Evolutionary conservation across 192 early-diverging fungal species (phyloP), one percentile per base, ranked within the genome.

Genomic region (Chytriomyces sp.): DNA sequence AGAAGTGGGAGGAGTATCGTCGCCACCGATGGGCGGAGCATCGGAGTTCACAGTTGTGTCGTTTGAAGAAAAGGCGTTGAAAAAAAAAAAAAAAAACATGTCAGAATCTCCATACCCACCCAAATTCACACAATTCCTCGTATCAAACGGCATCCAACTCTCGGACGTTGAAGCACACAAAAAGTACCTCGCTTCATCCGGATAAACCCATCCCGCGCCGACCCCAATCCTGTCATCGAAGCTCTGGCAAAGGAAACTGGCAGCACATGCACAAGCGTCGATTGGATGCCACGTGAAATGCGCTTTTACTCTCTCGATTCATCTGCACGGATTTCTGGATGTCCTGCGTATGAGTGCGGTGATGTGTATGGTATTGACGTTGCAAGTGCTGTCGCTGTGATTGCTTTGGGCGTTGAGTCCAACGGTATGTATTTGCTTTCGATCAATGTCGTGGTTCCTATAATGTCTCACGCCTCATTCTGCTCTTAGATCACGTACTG

Each of bases 371-470:
- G 93, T 11, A 92, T 96, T 69, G 94, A 96, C 78, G 82, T 95
- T 18, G 90, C 94, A 69, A 96, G 94, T 3, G 97, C 91, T 0
- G 86, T 97, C 0, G 95, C 96, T 0, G 94, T 93, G 0, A 77
- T 89, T 45, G 92, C 96, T 5, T 83, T 99, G 16, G 88, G 88
- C 1, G 81, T 96, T 0, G 62, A 89, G 8, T 84, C 88, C 0
- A 86, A 91, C 5, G 49, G 68, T 69, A 16, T 23, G 1, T 57
- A 35, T 35, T 35, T 35, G 28, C 28, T 35, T 35, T 35, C 28
- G 2, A 35, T 35, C 28, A 35, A 35, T 57, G 13, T 57, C 20
- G 11, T 57, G 53, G 20, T 20, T 20, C 50, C 50, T 45, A 5
- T 35, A 35, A 35, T 35, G 28, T 35, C 13, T 50, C 48, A 23